Evolutionary conservation across 2,329 filamentous ascomycete species (phyloP), one percentile per base, ranked within the genome.

Genomic region (Pleurostoma richardsiae): DNA sequence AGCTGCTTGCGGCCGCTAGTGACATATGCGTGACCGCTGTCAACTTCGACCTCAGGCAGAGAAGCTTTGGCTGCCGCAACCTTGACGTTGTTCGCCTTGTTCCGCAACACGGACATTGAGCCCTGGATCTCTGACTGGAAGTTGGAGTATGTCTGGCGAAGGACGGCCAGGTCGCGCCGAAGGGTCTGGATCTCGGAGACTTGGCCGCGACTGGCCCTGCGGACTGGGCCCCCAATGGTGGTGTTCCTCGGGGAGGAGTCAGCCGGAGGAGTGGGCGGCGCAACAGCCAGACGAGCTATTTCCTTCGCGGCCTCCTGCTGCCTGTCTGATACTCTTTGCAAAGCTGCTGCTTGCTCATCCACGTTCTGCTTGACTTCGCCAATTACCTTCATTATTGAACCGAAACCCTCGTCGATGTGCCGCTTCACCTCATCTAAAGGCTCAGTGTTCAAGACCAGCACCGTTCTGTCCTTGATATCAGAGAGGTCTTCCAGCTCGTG

Each of bases 361-460:
- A 99, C 77, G 40, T 88, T 85, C 45, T 87, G 86, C 64, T 87
- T 89, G 49, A 99, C 83, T 47, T 88, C 85, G 56, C 95, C 87
- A n/a, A 99, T 83, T 30, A 96, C 79, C 47, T 83, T 81, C 54
- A 85, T 88, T 43, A 99, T 73, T 5, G 85, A 83, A 7, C 85
- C 85, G 43, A 99, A 76, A 39, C 91, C 90, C 54, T 99, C 92
- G 53, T 99, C 94, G 54, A 99, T 90, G 61, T 97, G 94, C 42
- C 85, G 84, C 69, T 97, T 97, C 36, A 99, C 91, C 66, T 99
- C 94, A 62, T 99, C 94, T 4, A 99, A 77, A 11, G 86, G 81
- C 61, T 99, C 94, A 1, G 97, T 79, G 56, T 99, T 99, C 39
- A 99, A 73, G 0, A 94, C 95, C n/a, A 99, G 75, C 1, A 99